Evolutionary conservation across 1,139 yeast genomes (phyloP).

Genomic region (Candida gigantensis): DNA sequence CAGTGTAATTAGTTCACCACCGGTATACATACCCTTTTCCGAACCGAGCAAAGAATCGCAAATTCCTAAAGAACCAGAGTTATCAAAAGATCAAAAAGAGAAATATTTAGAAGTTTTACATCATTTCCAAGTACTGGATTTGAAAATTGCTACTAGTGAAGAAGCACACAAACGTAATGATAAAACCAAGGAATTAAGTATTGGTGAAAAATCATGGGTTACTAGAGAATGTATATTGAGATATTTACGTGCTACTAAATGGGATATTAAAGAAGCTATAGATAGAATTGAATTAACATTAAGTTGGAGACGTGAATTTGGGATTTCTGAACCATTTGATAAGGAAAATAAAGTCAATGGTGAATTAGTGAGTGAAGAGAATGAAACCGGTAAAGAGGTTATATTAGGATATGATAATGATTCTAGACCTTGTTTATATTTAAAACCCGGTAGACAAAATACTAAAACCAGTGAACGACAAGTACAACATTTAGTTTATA

Average conservation of each 20-base stretch:
- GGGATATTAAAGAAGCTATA: conserved; percentile 43
- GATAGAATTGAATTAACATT: conserved; percentile 43
- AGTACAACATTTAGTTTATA: conserved; percentile 51
- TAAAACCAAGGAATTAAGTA: conserved; percentile 22
- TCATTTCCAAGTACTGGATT: conserved; percentile 55
- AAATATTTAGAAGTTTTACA: conserved; percentile 60
- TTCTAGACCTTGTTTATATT: conserved; percentile 49
- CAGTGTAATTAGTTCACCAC: not conserved
- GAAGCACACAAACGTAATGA: conserved; percentile 34
- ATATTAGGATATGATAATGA: conserved; percentile 50
- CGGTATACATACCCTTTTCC: conserved; percentile 48
- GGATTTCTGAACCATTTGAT: conserved; percentile 34
- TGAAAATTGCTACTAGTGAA: conserved; percentile 42
- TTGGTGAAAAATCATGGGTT: conserved; percentile 45
- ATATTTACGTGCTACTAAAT: conserved; percentile 49
- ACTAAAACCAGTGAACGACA: conserved; percentile 46
- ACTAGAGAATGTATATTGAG: conserved; percentile 51
- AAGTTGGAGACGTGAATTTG: conserved; percentile 52
- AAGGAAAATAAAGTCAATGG: conserved; percentile 37
- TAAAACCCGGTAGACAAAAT: conserved; percentile 52
- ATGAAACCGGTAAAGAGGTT: conserved; percentile 50
- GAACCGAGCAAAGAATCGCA: conserved; percentile 46
- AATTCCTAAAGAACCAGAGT: conserved; percentile 51
- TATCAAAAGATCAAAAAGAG: conserved; percentile 54
- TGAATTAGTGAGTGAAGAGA: conserved; percentile 34